phyloP scores from a whole-genome alignment of 208 protist genomes.

The Endotrypanum monterogeii region DNA sequence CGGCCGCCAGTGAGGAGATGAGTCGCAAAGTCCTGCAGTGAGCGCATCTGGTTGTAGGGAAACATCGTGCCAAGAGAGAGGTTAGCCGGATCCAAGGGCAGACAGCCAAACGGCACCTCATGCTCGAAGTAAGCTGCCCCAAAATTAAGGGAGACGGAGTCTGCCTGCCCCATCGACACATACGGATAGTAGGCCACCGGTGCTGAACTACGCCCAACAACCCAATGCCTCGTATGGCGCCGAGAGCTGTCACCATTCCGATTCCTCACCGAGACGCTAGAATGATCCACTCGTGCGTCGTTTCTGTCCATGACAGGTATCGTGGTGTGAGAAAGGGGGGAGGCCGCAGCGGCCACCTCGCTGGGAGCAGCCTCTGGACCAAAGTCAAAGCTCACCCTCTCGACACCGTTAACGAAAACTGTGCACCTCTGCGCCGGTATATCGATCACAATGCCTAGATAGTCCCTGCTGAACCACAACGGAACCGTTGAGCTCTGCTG shows the following conservation, averaged over 20 bases:
- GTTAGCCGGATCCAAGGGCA: slow-evolving; percentile 84
- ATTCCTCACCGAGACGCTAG: background rate
- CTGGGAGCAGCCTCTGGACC: slow-evolving; percentile 32
- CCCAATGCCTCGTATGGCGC: background rate
- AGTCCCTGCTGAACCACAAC: slow-evolving; percentile 73
- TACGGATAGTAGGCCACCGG: slow-evolving; percentile 65
- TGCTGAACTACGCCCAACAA: background rate
- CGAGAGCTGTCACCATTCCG: background rate
- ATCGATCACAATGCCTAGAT: slow-evolving; percentile 84
- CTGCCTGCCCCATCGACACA: slow-evolving; percentile 65
- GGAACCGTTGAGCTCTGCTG: slow-evolving; percentile 18
- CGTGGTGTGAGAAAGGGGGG: slow-evolving; percentile 14
- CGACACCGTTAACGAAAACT: slow-evolving; percentile 77
- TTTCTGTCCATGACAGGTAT: background rate
- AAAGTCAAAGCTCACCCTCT: slow-evolving; percentile 50
- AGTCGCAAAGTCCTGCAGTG: slow-evolving; percentile 81
- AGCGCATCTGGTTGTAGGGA: slow-evolving; percentile 89
- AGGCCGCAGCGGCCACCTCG: slow-evolving; percentile 30
- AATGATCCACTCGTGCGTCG: background rate
- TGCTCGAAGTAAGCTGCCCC: slow-evolving; percentile 87
- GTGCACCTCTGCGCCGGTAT: slow-evolving; percentile 51
- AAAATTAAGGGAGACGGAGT: slow-evolving; percentile 85
- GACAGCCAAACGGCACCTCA: slow-evolving; percentile 63
- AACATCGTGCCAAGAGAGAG: slow-evolving; percentile 72
- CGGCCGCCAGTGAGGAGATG: slow-evolving; percentile 68